Base-by-base conservation (phyloP, 768 basidiomycete species). In the Suillus ampliporus region DNA sequence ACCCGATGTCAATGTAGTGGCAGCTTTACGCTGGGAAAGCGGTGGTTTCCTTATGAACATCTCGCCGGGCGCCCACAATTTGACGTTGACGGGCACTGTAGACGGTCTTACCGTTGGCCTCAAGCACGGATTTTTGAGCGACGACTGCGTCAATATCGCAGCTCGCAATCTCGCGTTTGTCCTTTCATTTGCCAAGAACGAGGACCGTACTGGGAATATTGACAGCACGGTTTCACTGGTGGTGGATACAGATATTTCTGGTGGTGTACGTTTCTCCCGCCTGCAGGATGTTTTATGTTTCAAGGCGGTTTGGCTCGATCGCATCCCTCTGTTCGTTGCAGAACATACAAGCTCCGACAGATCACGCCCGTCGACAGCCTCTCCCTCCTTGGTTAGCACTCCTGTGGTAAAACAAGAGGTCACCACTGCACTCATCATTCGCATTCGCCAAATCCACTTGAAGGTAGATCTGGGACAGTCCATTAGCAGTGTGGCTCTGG, bases 301-400 rank as follows among this genome's bases (percentile, higher is more conserved):
- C 84, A 96, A 96, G 74, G 94, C 95, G 6, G 93, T 97, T 14
- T 97, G 95, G 94, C 74, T 97, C 51, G 94, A 96, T 70, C 87
- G 88, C 41, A 92, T 96, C 31, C 92, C 94, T 0, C 78, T 91
- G 9, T 85, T 95, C 69, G 85, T 86, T 21, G 74, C 79, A 43
- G 82, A 76, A 40, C 37, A 68, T 43, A 50, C 76, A 54, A 57
- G 59, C 56, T 72, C 71, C 38, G 41, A 40, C 65, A 54, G 57
- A 61, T 63, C 62, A 61, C 61, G 68, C 21, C 57, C 72, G 14
- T 46, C 65, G 9, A 61, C 71, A 52, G 61, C 69, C 17, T 57
- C 68, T 26, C 63, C 68, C 19, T 65, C 67, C 9, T 54, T 48
- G n/a, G 37, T 38, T 62, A 14, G 48, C 54, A 57, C 66, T 50